Evolutionary conservation across 768 basidiomycete species (phyloP).

Genomic region (Lepiota brunneoincarnata): DNA sequence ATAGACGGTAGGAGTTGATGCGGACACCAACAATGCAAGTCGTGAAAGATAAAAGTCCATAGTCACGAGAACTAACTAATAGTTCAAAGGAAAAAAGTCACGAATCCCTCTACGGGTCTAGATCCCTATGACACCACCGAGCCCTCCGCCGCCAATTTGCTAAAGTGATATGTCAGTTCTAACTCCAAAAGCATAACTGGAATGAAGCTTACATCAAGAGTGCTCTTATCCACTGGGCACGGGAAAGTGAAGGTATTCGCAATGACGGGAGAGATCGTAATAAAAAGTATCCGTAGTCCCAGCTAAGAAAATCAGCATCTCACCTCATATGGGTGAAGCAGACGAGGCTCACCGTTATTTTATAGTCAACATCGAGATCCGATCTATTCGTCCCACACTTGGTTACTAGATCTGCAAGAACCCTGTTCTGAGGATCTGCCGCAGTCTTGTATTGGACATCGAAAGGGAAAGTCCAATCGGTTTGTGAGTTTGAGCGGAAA

Average conservation of each 20-base stretch:
- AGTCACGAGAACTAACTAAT: no score
- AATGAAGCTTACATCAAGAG: conserved; percentile 4
- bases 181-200: no score
- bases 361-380: conserved; percentile 60
- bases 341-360: conserved; percentile 52
- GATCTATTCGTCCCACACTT: conserved; percentile 57
- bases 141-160: not conserved
- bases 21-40: no score
- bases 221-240: conserved; percentile 49
- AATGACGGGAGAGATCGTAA: conserved; percentile 66
- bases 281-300: conserved; percentile 58
- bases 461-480: conserved; percentile 78
- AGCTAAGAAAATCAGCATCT: conserved; percentile 38
- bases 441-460: conserved; percentile 56
- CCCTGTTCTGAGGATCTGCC: conserved; percentile 45
- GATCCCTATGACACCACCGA: not conserved
- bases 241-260: conserved; percentile 56
- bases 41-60: no score
- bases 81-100: not conserved
- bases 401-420: conserved; percentile 58
- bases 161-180: not conserved
- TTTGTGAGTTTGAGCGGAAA: conserved; percentile 51
- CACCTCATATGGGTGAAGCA: not conserved
- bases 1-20: no score
- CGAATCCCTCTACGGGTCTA: not conserved